Evolutionary conservation across 208 protist genomes (phyloP), one percentile per base, ranked within the genome.

Genomic region (Acanthamoeba triangularis): DNA sequence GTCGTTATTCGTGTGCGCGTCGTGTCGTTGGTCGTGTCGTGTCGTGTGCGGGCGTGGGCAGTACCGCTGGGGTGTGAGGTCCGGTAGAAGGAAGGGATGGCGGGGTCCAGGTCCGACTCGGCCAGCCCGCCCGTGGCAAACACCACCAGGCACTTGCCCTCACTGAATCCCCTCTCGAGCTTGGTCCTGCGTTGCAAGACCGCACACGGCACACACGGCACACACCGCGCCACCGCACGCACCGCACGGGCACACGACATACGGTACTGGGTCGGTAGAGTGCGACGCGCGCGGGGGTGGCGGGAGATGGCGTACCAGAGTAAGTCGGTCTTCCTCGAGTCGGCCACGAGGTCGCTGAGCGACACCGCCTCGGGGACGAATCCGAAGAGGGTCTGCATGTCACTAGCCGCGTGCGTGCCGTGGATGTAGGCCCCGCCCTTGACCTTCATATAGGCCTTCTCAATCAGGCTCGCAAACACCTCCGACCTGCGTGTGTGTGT

Each of bases 401-500:
- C 90, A 0, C 63, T 63, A 5, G 90, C 90, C 25, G 90, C 90
- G 33, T 94, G 59, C n/a, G 90, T 67, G 44, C 90, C 90, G 47
- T 94, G 41, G 30, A 52, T 94, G 44, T 94, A 94, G 8, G 76
- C 76, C 20, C 65, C 49, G 41, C 90, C 90, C 44, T 80, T 94
- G 7, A 94, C 90, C 67, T 94, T 94, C 65, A 82, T 94, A 37
- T 94, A 94, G 47, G 90, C 90, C 44, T 94, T 94, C 41, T 94
- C 90, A 11, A 94, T 54, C 23, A 94, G 20, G 65, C 63, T 94
- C 25, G 47, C 65, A n/a, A 82, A 56, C 11, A 52, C 49, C 35
- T 94, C 90, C 56, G 90, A 94, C 25, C 85, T 92, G 11, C 1
- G 59, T n/a, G 14, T 65, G 14, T 65, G 20, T 65, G 11, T 30